These are phyloP conservation scores for Pterulicium gracile DNA, from an alignment of 1,284 basidiomycete genomes.

Conservation along the genomic window DNA sequence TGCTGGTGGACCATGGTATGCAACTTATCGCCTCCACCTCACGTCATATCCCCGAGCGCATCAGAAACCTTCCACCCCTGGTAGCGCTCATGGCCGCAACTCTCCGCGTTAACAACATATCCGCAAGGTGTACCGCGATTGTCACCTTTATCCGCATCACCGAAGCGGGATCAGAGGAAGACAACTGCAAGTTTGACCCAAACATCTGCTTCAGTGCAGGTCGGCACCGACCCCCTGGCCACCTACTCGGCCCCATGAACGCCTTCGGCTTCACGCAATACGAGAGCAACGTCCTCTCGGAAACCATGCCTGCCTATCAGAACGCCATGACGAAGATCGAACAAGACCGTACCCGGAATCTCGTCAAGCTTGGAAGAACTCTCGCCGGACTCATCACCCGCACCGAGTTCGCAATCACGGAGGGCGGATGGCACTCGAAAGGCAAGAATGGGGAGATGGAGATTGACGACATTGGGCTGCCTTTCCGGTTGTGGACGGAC, in stretches of 20 bases:
- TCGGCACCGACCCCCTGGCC: constrained; percentile 29
- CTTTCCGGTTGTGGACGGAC: constrained; percentile 46
- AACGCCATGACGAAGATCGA: constrained; percentile 37
- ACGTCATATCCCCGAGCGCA: constrained; percentile 31
- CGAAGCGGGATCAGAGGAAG: constrained; percentile 28
- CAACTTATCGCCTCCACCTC: constrained; percentile 32
- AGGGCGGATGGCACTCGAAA: constrained; percentile 38
- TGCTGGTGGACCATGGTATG: constrained; percentile 40
- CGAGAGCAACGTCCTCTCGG: constrained; percentile 33
- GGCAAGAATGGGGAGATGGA: constrained; percentile 31
- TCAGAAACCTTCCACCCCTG: no score
- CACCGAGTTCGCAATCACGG: constrained; percentile 47
- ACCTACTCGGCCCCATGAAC: constrained; percentile 34
- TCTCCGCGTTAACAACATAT: no score
- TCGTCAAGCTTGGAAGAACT: constrained; percentile 37
- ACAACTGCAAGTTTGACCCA: constrained; percentile 33
- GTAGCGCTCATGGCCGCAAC: no score
- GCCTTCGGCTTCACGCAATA: constrained; percentile 35
- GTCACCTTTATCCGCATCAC: constrained; percentile 40
- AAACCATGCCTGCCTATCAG: constrained; percentile 31
- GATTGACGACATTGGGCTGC: constrained; percentile 34
- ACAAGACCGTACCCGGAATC: constrained; percentile 33
- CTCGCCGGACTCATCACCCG: constrained; percentile 37
- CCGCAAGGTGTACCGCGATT: constrained; percentile 28
- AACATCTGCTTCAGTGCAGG: constrained; percentile 26